phyloP scores from a whole-genome alignment of 371 early-diverging fungal species.

The Actinomortierella wolfii region DNA sequence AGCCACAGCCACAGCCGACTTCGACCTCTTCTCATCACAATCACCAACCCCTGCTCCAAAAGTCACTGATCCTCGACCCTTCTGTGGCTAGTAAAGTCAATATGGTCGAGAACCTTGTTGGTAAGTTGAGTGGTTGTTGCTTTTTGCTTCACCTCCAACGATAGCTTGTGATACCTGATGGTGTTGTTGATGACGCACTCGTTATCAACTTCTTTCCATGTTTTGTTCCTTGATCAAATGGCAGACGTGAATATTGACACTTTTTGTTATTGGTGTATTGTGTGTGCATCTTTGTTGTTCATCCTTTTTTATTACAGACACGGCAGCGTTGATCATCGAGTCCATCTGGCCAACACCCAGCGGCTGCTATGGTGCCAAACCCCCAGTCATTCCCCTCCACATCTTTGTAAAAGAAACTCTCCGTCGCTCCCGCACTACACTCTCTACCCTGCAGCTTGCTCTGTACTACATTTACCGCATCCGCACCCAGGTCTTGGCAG shows the following conservation, averaged over 20 bases:
- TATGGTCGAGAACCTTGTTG: slow-evolving; percentile 55
- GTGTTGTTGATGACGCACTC: neutral
- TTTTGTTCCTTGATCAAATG: neutral
- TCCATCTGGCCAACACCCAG: slow-evolving; percentile 52
- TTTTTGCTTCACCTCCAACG: neutral
- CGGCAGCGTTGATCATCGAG: slow-evolving; percentile 55
- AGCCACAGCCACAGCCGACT: slow-evolving; percentile 14
- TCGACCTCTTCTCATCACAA: neutral
- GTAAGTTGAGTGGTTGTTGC: slow-evolving; percentile 30
- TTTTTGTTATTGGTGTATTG: neutral
- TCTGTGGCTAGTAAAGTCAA: neutral
- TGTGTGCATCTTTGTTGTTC: slow-evolving; percentile 1
- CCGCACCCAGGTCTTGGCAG: slow-evolving; percentile 23
- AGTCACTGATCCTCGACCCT: neutral
- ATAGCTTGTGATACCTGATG: neutral
- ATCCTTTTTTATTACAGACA: slow-evolving; percentile 35
- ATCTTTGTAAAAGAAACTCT: slow-evolving; percentile 74
- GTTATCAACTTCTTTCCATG: slow-evolving; percentile 4
- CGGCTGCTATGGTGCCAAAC: slow-evolving; percentile 36
- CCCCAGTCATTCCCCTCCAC: slow-evolving; percentile 60
- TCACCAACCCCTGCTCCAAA: neutral
- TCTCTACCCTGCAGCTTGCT: slow-evolving; percentile 74
- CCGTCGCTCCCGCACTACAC: slow-evolving; percentile 70
- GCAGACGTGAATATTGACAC: slow-evolving; percentile 2
- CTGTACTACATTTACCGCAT: slow-evolving; percentile 65